These are phyloP conservation scores for Gentiana dahurica DNA, from an alignment of 257 asterid genomes.

Conservation along the genomic window DNA sequence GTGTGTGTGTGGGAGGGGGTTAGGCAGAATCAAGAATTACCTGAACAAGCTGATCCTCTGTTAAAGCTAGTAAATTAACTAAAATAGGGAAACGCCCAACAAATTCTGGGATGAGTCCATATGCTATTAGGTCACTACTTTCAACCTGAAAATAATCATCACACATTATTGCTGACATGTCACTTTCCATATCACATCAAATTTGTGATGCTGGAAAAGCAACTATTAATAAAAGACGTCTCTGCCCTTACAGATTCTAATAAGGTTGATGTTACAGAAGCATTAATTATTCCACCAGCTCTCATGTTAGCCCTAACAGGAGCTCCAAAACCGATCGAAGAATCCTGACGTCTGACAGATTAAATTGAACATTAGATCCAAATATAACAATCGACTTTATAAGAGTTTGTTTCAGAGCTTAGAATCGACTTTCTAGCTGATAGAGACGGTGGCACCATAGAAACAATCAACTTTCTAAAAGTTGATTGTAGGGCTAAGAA, in stretches of 20 bases:
- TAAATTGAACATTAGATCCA: constrained; percentile 4
- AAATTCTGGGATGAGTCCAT: constrained; percentile 91
- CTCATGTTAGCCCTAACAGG: constrained; percentile 92
- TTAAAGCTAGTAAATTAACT: constrained; percentile 79
- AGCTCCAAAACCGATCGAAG: constrained; percentile 93
- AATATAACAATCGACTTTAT: background rate
- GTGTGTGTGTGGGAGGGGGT: too few relatives aligned
- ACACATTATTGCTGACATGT: too few relatives aligned
- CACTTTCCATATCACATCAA: too few relatives aligned
- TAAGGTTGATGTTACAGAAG: constrained; percentile 65
- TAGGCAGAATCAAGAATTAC: constrained; percentile 20
- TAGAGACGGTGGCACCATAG: too few relatives aligned
- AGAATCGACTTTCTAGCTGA: too few relatives aligned
- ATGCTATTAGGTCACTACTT: constrained; percentile 85
- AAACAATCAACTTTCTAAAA: too few relatives aligned
- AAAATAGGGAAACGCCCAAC: constrained; percentile 92
- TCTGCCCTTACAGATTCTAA: constrained; percentile 71
- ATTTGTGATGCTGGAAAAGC: too few relatives aligned
- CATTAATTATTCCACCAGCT: constrained; percentile 65
- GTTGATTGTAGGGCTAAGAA: too few relatives aligned
- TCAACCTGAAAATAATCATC: constrained; percentile 51
- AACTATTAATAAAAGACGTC: background rate
- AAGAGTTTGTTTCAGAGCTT: too few relatives aligned
- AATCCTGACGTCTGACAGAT: constrained; percentile 75
- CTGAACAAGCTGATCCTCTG: constrained; percentile 89